Evolutionary conservation across 2,329 filamentous ascomycete genomes (phyloP).

Genomic region (Aspergillus neotritici): DNA sequence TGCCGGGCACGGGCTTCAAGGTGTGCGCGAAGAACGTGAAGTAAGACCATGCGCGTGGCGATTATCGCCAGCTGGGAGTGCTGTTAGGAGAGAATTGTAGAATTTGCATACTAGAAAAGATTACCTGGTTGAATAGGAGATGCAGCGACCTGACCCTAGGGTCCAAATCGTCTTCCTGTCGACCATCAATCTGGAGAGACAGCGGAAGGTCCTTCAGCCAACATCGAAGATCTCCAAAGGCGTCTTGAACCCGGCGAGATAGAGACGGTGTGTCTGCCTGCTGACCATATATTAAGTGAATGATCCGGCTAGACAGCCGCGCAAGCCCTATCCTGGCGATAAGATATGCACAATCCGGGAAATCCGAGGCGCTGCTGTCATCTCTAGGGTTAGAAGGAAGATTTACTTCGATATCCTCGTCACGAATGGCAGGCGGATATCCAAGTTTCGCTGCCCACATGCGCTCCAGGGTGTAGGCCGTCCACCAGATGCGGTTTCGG

Average conservation of each 20-base stretch:
- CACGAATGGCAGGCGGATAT: constrained; percentile 45
- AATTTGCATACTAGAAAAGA: not conserved
- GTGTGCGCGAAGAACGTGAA: constrained; percentile 35
- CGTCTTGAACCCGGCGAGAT: too few relatives aligned
- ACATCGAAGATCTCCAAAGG: constrained; percentile 33
- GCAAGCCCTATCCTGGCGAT: constrained; percentile 36
- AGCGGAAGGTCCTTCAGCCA: constrained; percentile 36
- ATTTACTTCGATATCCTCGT: constrained; percentile 43
- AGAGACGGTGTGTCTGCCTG: too few relatives aligned
- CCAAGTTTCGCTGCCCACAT: constrained; percentile 48
- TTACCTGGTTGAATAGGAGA: constrained; percentile 33
- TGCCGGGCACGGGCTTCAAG: constrained; percentile 15
- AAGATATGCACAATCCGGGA: constrained; percentile 33
- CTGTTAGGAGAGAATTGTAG: not conserved
- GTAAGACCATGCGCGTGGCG: constrained; percentile 35
- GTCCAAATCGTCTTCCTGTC: constrained; percentile 30
- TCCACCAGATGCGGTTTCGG: constrained; percentile 36
- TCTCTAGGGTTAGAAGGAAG: constrained; percentile 33
- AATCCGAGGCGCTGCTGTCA: constrained; percentile 28
- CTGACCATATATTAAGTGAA: too few relatives aligned
- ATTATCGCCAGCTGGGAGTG: constrained; percentile 33
- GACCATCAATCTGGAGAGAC: constrained; percentile 27
- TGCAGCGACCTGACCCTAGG: constrained; percentile 32
- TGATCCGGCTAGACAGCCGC: too few relatives aligned
- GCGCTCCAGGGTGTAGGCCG: constrained; percentile 38